A percentile compares a stretch with the other conserved stretches of the same genome.
phyloP scores from a whole-genome alignment of 2,329 filamentous ascomycete genomes.

The Septoria linicola region DNA sequence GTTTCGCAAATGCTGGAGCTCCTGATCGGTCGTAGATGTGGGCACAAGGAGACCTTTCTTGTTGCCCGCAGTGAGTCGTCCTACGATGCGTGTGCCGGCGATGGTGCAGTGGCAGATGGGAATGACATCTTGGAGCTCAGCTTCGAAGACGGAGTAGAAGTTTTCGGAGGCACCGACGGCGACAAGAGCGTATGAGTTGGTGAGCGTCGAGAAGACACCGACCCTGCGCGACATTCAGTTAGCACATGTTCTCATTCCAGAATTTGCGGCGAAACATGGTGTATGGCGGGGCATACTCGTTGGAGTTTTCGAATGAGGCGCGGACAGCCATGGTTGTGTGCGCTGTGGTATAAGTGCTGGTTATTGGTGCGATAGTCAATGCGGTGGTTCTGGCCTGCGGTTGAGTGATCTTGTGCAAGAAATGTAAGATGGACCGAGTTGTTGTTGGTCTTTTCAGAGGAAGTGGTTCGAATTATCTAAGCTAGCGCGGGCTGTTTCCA shows the following conservation, averaged over 20 bases:
- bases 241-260: conserved; percentile 1
- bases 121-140: conserved; percentile 94
- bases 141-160: conserved; percentile 98
- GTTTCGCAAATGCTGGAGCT: conserved; percentile 95
- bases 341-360: conserved; percentile 16
- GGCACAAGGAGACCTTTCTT: conserved; percentile 94
- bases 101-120: conserved; percentile 97
- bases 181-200: conserved; percentile 94
- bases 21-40: conserved; percentile 94
- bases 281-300: conserved; percentile 64
- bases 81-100: conserved; percentile 92
- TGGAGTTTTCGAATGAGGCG: conserved; percentile 80
- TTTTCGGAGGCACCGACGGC: conserved; percentile 95
- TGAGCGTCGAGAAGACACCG: conserved; percentile 93
- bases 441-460: background rate
- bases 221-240: conserved; percentile 60
- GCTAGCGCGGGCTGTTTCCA: too few species aligned
- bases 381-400: conserved; percentile 2
- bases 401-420: background rate
- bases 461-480: too few species aligned
- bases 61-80: conserved; percentile 92
- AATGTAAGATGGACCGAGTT: background rate
- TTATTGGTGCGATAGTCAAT: conserved; percentile 8
- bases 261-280: conserved; percentile 24
- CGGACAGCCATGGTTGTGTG: conserved; percentile 51